These are phyloP conservation scores for Juglanconis oblonga DNA, from an alignment of 2,329 filamentous ascomycete species.

Conservation along the genomic window DNA sequence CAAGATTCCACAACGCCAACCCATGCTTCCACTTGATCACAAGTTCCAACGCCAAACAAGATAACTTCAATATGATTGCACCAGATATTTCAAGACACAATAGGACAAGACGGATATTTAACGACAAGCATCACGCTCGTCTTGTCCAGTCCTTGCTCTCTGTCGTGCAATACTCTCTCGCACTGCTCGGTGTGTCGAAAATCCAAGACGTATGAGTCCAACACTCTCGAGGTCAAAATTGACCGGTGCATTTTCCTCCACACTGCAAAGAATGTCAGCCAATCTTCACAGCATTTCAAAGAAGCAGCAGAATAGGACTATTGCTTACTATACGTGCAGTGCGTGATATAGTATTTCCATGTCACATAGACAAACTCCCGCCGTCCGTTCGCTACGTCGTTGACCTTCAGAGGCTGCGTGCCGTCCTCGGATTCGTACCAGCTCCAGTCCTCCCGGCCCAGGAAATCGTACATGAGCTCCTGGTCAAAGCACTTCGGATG, in stretches of 20 bases:
- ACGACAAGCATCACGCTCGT: slow-evolving; percentile 10
- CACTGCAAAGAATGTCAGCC: neutral
- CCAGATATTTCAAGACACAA: neutral
- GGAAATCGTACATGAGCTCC: slow-evolving; percentile 13
- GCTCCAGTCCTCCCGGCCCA: slow-evolving; percentile 1
- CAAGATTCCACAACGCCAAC: neutral
- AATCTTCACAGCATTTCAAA: neutral
- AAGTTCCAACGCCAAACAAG: neutral
- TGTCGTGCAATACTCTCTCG: slow-evolving; percentile 4
- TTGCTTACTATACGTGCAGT: slow-evolving; percentile 10
- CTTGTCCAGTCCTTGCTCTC: neutral
- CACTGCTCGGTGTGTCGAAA: slow-evolving; percentile 10
- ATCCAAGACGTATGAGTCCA: slow-evolving; percentile 7
- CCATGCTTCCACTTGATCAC: neutral
- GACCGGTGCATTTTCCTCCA: slow-evolving; percentile 12
- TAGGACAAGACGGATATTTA: slow-evolving; percentile 9
- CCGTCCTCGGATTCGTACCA: slow-evolving; percentile 3
- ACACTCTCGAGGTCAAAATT: slow-evolving; percentile 2
- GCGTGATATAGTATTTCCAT: slow-evolving; percentile 8
- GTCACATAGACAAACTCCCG: slow-evolving; percentile 10
- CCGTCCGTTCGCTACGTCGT: slow-evolving; percentile 1
- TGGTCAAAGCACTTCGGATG: slow-evolving; percentile 11
- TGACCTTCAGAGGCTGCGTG: neutral
- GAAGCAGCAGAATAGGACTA: neutral
- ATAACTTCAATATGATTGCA: neutral